These are phyloP conservation scores for Metschnikowia hibisci DNA, from an alignment of 805 yeast genomes.

Conservation along the genomic window DNA sequence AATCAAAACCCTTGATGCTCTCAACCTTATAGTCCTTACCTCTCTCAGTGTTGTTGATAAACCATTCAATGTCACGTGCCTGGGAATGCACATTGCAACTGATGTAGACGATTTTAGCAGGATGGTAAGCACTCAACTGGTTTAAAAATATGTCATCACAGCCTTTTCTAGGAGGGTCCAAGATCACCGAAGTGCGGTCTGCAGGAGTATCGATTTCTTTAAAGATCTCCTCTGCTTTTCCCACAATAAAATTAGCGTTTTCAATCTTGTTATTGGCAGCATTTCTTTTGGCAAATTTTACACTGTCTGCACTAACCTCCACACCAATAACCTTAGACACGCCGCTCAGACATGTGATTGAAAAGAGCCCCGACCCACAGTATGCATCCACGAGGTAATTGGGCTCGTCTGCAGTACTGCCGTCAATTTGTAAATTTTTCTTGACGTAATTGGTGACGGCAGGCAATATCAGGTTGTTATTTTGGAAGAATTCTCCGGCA, in stretches of 20 bases:
- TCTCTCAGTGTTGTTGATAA: constrained; percentile 59
- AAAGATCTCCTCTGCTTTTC: constrained; percentile 89
- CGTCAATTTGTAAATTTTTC: constrained; percentile 51
- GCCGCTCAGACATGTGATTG: constrained; percentile 75
- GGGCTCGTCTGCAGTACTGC: constrained; percentile 26
- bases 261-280: constrained; percentile 70
- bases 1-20: constrained; percentile 89
- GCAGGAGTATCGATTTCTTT: constrained; percentile 72
- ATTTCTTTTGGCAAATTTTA: constrained; percentile 78
- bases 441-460: constrained; percentile 77
- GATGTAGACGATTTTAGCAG: constrained; percentile 86
- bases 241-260: constrained; percentile 82
- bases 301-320: constrained; percentile 88
- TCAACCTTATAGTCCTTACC: constrained; percentile 69
- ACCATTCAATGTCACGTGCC: constrained; percentile 88
- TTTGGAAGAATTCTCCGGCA: constrained; percentile 96
- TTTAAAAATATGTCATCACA: constrained; percentile 85
- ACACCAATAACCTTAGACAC: constrained; percentile 90
- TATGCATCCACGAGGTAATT: constrained; percentile 87
- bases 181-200: constrained; percentile 76
- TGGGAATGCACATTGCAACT: constrained; percentile 98
- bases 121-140: constrained; percentile 79
- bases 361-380: constrained; percentile 94
- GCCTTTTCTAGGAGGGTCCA: constrained; percentile 97
- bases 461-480: constrained; percentile 84